A percentile compares a stretch with the other conserved stretches of the same genome.
phyloP scores from a whole-genome alignment of 805 yeast genomes.

The Candida peoriensis region DNA sequence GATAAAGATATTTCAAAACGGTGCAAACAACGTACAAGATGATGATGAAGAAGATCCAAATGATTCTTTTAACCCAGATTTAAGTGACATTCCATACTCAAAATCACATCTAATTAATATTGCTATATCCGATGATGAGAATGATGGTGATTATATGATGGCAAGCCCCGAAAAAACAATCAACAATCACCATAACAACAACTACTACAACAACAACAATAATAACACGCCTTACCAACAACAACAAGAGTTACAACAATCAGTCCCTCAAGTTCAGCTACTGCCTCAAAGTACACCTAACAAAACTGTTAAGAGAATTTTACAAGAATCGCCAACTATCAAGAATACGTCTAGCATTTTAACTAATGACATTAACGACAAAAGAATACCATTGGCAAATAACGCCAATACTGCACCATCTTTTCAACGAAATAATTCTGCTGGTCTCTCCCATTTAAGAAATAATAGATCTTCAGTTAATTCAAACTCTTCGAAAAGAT shows the following conservation, averaged over 20 bases:
- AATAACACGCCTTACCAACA: too few species aligned
- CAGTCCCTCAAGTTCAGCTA: conserved; percentile 7
- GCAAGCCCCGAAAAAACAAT: conserved; percentile 15
- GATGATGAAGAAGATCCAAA: conserved; percentile 7
- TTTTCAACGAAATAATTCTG: conserved; percentile 20
- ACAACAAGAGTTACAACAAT: too few species aligned
- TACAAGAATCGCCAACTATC: conserved; percentile 20
- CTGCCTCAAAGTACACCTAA: background rate
- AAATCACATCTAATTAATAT: conserved; percentile 16
- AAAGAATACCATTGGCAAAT: conserved; percentile 19
- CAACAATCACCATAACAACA: too few species aligned
- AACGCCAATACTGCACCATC: conserved; percentile 11
- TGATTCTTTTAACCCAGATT: conserved; percentile 8
- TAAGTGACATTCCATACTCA: conserved; percentile 19
- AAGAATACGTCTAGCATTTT: conserved; percentile 7
- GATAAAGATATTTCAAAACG: too few species aligned
- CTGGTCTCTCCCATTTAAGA: conserved; percentile 16
- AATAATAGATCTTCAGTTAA: conserved; percentile 19
- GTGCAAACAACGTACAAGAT: background rate
- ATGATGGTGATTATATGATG: conserved; percentile 11
- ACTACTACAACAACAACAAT: too few species aligned
- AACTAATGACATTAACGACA: conserved; percentile 18
- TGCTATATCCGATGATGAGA: conserved; percentile 23
- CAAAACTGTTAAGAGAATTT: conserved; percentile 7
- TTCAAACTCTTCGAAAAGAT: conserved; percentile 23